These are phyloP conservation scores for Fusarium burgessii DNA, from an alignment of 2,329 filamentous ascomycete genomes.

Conservation along the genomic window DNA sequence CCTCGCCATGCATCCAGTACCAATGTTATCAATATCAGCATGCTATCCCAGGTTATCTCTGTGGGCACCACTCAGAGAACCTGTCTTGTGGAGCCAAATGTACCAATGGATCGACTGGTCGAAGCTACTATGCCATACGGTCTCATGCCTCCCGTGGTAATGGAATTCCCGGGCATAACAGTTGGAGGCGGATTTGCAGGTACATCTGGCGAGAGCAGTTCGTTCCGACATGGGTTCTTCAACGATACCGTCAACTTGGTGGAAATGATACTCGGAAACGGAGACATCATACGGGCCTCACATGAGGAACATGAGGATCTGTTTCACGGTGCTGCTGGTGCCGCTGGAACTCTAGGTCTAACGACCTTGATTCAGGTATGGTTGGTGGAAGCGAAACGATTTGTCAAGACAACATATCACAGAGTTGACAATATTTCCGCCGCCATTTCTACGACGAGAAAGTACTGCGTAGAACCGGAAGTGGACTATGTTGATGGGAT, in stretches of 20 bases:
- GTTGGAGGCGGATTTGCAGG: slow-evolving; percentile 75
- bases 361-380: slow-evolving; percentile 70
- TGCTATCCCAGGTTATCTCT: slow-evolving; percentile 27
- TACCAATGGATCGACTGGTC: slow-evolving; percentile 74
- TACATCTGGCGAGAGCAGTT: slow-evolving; percentile 75
- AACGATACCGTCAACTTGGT: slow-evolving; percentile 71
- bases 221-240: slow-evolving; percentile 75
- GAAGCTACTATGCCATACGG: slow-evolving; percentile 66
- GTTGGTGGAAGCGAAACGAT: slow-evolving; percentile 64
- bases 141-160: slow-evolving; percentile 73
- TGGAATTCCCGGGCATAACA: slow-evolving; percentile 79
- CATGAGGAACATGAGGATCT: slow-evolving; percentile 62
- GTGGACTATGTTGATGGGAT: slow-evolving; percentile 73
- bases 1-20: slow-evolving; percentile 52
- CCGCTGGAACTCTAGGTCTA: slow-evolving; percentile 71
- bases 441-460: slow-evolving; percentile 57
- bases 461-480: not conserved
- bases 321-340: slow-evolving; percentile 69
- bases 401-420: slow-evolving; percentile 68
- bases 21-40: slow-evolving; percentile 41
- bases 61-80: slow-evolving; percentile 11
- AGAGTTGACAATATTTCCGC: slow-evolving; percentile 56
- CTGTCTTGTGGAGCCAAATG: slow-evolving; percentile 72
- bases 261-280: slow-evolving; percentile 72
- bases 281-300: slow-evolving; percentile 63